phyloP scores from a whole-genome alignment of 495 filamentous ascomycete genomes.

The Aspergillus conjunctus region DNA sequence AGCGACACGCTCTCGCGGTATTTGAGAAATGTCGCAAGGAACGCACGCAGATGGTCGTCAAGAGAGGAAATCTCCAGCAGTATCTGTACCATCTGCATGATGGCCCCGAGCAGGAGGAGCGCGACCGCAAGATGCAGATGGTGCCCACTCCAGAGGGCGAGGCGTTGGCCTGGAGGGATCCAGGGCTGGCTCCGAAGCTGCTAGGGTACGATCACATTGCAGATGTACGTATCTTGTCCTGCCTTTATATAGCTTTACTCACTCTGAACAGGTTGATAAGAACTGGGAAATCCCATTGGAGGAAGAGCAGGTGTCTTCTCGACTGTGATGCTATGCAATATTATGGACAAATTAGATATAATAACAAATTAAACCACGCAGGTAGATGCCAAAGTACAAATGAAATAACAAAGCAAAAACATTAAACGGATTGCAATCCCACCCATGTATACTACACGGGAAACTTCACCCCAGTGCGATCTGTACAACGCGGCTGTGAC shows the following conservation, averaged over 20 bases:
- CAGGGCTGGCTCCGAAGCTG: constrained; percentile 44
- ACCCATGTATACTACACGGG: constrained; percentile 9
- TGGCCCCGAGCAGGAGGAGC: constrained; percentile 49
- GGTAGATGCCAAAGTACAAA: background rate
- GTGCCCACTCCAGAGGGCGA: constrained; percentile 46
- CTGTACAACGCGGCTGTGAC: constrained; percentile 23
- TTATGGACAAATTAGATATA: background rate
- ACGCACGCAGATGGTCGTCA: constrained; percentile 48
- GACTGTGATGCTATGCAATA: constrained; percentile 1
- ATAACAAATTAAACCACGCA: background rate
- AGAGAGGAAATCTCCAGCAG: constrained; percentile 50
- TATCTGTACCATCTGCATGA: constrained; percentile 55
- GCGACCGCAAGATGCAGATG: constrained; percentile 50
- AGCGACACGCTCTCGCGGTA: constrained; percentile 43
- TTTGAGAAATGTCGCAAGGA: constrained; percentile 50
- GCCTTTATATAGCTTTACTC: background rate
- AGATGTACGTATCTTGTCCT: constrained; percentile 32
- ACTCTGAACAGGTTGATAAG: constrained; percentile 10
- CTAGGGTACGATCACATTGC: constrained; percentile 47
- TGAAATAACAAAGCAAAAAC: background rate
- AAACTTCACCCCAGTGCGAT: constrained; percentile 24
- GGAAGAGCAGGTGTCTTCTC: constrained; percentile 3
- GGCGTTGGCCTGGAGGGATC: constrained; percentile 50
- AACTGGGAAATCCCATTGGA: constrained; percentile 4
- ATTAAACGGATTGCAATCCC: background rate